Conservation (phyloP, 441 rosid genomes). For the Pelargonium myrrhifolium region DNA sequence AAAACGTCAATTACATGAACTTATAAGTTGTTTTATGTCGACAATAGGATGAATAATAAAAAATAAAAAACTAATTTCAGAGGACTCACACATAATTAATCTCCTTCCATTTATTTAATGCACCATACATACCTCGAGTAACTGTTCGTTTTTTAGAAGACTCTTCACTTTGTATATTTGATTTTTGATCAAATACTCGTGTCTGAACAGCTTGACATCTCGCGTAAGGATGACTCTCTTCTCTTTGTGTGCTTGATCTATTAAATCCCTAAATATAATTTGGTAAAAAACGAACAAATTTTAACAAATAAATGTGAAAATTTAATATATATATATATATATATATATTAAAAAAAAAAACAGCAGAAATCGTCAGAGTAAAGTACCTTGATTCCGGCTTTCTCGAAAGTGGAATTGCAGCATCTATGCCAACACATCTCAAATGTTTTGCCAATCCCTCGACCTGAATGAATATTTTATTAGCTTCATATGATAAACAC, state of each 20-base stretch:
- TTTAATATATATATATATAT: too few relatives aligned
- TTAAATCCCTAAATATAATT: conserved; percentile 49
- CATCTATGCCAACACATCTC: conserved; percentile 86
- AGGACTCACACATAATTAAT: neutral
- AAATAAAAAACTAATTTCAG: too few relatives aligned
- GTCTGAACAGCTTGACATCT: conserved; percentile 77
- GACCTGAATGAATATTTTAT: conserved; percentile 38
- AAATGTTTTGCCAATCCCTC: conserved; percentile 95
- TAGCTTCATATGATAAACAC: conserved; percentile 12
- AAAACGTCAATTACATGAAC: too few relatives aligned
- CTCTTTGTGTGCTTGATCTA: conserved; percentile 68
- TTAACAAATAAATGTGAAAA: neutral
- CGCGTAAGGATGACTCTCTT: conserved; percentile 74
- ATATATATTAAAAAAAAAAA: neutral
- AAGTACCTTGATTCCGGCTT: conserved; percentile 69
- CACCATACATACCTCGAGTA: conserved; percentile 74
- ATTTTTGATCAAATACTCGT: conserved; percentile 59
- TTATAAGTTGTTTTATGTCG: too few relatives aligned
- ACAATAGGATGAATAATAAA: too few relatives aligned
- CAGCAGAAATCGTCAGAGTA: neutral
- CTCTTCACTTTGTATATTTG: conserved; percentile 70
- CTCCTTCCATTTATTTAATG: too few relatives aligned
- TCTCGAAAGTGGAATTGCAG: conserved; percentile 60
- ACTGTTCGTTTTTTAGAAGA: conserved; percentile 81
- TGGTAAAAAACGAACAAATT: conserved; percentile 7